phyloP scores from a whole-genome alignment of 192 early-diverging fungal genomes.

The Gigaspora rosea region DNA sequence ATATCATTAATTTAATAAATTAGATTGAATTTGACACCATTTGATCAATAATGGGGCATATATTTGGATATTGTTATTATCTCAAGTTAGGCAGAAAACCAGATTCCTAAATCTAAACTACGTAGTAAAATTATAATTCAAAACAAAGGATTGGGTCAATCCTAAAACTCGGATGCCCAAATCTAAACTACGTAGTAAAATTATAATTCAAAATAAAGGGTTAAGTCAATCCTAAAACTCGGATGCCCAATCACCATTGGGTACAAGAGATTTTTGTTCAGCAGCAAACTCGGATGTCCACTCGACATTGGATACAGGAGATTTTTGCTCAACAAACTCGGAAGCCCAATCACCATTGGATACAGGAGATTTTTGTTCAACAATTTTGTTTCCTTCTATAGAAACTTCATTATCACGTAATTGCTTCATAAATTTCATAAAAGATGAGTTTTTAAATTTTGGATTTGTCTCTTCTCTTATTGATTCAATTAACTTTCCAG shows the following conservation, averaged over 20 bases:
- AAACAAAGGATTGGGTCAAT: too few relatives aligned
- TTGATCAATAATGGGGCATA: too few relatives aligned
- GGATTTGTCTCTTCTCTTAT: conserved; percentile 80
- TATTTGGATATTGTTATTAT: too few relatives aligned
- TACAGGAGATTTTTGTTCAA: conserved; percentile 52
- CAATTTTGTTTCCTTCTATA: conserved; percentile 89
- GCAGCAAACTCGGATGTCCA: conserved; percentile 41
- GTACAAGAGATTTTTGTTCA: conserved; percentile 29
- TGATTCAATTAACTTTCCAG: conserved; percentile 76
- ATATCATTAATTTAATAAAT: too few relatives aligned
- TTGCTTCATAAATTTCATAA: conserved; percentile 91
- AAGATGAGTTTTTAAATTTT: conserved; percentile 91
- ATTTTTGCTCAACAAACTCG: conserved; percentile 4
- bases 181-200: too few relatives aligned
- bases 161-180: too few relatives aligned
- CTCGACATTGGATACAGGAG: background rate
- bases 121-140: too few relatives aligned
- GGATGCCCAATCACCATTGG: background rate
- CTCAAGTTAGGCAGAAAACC: too few relatives aligned
- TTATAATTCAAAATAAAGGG: too few relatives aligned
- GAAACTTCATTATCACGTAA: conserved; percentile 85
- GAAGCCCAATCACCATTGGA: background rate
- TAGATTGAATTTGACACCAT: too few relatives aligned
- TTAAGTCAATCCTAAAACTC: background rate
- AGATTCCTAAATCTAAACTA: too few relatives aligned